Evolutionary conservation across 108 stramenopile genomes (phyloP).

Genomic region (Asterionellopsis glacialis): DNA sequence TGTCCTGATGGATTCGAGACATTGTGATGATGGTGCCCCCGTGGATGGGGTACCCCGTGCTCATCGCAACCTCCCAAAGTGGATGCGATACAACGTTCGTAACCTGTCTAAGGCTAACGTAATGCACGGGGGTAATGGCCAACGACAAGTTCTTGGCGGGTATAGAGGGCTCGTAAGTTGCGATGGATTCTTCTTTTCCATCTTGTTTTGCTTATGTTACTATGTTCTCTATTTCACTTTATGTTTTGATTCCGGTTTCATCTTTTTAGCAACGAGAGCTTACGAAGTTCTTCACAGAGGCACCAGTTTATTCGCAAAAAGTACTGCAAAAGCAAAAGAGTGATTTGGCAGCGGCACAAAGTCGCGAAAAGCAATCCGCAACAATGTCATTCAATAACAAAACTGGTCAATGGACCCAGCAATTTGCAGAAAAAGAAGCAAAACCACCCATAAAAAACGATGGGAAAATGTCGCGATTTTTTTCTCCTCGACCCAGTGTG

Average conservation of each 20-base stretch:
- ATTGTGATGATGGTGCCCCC: conserved; percentile 69
- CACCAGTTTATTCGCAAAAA: conserved; percentile 28
- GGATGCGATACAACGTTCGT: conserved; percentile 61
- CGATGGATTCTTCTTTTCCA: too few species aligned
- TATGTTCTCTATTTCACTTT: too few species aligned
- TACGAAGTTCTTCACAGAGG: conserved; percentile 37
- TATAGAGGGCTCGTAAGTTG: conserved; percentile 22
- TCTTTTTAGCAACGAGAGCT: conserved; percentile 33
- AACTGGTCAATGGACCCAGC: background rate
- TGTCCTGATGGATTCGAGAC: conserved; percentile 75
- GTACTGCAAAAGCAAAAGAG: conserved; percentile 30
- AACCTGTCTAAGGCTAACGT: conserved; percentile 40
- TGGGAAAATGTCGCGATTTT: too few species aligned
- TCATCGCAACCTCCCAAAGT: conserved; percentile 68
- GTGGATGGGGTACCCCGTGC: conserved; percentile 31
- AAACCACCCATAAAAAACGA: too few species aligned
- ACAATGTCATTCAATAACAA: background rate
- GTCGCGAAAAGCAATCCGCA: background rate
- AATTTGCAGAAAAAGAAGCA: too few species aligned
- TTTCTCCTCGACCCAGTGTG: too few species aligned
- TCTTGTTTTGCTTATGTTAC: too few species aligned
- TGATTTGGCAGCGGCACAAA: conserved; percentile 13
- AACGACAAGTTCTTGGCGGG: conserved; percentile 30
- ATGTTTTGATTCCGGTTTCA: too few species aligned
- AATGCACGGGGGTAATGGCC: conserved; percentile 10